Conservation (phyloP, 768 basidiomycete genomes). For the Amanita inopinata region DNA sequence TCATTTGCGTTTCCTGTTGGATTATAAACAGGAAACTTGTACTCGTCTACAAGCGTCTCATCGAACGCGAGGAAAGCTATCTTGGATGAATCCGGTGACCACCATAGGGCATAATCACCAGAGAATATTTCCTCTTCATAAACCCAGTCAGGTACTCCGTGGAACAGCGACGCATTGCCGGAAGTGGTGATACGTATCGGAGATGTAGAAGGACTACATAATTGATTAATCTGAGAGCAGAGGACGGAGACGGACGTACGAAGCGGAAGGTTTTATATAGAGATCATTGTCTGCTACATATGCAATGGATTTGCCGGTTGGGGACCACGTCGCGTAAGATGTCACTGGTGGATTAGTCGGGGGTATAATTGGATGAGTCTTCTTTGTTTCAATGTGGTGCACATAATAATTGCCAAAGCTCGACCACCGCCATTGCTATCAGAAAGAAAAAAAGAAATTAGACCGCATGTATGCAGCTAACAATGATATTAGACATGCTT, state of each 20-base stretch:
- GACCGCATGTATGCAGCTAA: not conserved
- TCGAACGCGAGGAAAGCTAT: constrained; percentile 84
- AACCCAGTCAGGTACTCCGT: constrained; percentile 97
- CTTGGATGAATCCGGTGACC: constrained; percentile 69
- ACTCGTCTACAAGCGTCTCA: constrained; percentile 82
- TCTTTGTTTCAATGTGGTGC: constrained; percentile 62
- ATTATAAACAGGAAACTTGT: constrained; percentile 86
- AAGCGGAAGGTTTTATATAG: constrained; percentile 65
- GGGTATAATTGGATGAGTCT: constrained; percentile 61
- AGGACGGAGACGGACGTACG: constrained; percentile 30
- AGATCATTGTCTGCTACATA: constrained; percentile 84
- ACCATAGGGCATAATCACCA: constrained; percentile 75
- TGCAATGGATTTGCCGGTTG: constrained; percentile 74
- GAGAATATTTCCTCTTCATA: constrained; percentile 90
- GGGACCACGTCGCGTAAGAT: constrained; percentile 82
- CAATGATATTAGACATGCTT: constrained; percentile 35
- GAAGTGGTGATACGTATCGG: constrained; percentile 72
- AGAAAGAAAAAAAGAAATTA: constrained; percentile 4
- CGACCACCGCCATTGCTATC: constrained; percentile 90
- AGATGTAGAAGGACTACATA: constrained; percentile 24
- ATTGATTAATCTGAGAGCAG: not conserved
- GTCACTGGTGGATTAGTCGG: constrained; percentile 64
- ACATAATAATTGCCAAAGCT: constrained; percentile 89
- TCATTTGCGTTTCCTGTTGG: constrained; percentile 60
- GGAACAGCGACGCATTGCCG: constrained; percentile 79